A percentile compares a stretch with the other conserved stretches of the same genome.
These are phyloP conservation scores for Clitopilus hobsonii DNA, from an alignment of 768 basidiomycete species.

Conservation along the genomic window DNA sequence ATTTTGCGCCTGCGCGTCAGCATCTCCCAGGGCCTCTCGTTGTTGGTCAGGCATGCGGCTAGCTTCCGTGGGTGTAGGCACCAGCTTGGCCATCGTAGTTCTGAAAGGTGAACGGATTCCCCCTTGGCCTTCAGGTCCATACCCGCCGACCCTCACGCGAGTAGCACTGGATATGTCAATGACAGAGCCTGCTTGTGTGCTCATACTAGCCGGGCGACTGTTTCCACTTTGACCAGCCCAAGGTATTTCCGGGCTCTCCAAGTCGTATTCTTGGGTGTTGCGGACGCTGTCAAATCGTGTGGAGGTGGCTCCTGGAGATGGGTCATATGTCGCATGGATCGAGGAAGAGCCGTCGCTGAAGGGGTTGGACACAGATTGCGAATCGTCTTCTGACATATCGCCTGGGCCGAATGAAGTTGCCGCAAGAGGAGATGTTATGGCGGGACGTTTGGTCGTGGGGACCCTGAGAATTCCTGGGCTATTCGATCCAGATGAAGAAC, in stretches of 20 bases:
- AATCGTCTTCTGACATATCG: constrained; percentile 60
- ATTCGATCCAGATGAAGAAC: constrained; percentile 27
- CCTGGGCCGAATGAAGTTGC: constrained; percentile 66
- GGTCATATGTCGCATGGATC: constrained; percentile 24
- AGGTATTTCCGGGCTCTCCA: constrained; percentile 33
- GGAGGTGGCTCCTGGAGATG: constrained; percentile 35
- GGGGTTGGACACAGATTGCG: constrained; percentile 51
- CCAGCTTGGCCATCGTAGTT: constrained; percentile 59
- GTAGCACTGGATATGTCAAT: constrained; percentile 62
- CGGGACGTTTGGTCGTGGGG: constrained; percentile 36
- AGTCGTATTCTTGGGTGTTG: constrained; percentile 29
- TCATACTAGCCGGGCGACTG: constrained; percentile 58
- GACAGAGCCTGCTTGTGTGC: constrained; percentile 56
- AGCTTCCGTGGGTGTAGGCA: constrained; percentile 34
- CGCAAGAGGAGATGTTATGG: constrained; percentile 63
- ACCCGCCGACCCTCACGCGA: constrained; percentile 60
- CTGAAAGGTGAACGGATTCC: constrained; percentile 43
- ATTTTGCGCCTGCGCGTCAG: constrained; percentile 58
- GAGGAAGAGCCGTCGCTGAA: constrained; percentile 55
- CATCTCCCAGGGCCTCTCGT: constrained; percentile 53
- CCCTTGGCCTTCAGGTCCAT: constrained; percentile 16
- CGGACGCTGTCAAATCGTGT: constrained; percentile 32
- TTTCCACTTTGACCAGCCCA: constrained; percentile 33
- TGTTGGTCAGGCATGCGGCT: constrained; percentile 61
- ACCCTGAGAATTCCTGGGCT: constrained; percentile 36